Conservation (phyloP, 176 grass and related monocot genomes). For the Eleusine indica region DNA sequence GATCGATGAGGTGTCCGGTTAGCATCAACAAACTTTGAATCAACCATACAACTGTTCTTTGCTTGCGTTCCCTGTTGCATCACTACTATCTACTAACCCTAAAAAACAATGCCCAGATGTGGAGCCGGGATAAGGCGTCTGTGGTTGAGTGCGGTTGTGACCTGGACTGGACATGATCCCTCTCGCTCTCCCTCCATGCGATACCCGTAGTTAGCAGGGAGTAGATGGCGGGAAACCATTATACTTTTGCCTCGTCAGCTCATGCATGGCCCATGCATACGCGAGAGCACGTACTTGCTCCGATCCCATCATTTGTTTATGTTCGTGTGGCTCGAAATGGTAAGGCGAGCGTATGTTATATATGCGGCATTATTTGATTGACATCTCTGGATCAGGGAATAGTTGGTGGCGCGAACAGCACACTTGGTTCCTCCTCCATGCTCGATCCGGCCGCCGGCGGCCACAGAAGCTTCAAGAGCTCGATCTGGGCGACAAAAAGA, state of each 20-base stretch:
- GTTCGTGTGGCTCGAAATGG: constrained; percentile 35
- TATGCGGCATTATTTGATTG: constrained; percentile 44
- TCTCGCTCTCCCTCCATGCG: background rate
- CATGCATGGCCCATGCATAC: constrained; percentile 45
- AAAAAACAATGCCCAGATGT: constrained; percentile 35
- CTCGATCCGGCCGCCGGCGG: background rate
- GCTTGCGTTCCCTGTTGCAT: constrained; percentile 17
- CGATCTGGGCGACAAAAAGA: background rate
- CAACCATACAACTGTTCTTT: constrained; percentile 13
- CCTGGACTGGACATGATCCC: constrained; percentile 23
- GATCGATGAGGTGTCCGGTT: constrained; percentile 43
- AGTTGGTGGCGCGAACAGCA: constrained; percentile 36
- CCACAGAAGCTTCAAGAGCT: constrained; percentile 33
- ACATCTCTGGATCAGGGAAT: constrained; percentile 32
- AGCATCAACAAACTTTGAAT: constrained; percentile 45
- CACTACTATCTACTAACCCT: background rate
- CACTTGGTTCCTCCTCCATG: constrained; percentile 23
- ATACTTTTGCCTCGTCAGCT: constrained; percentile 10
- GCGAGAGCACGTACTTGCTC: constrained; percentile 31
- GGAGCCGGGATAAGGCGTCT: constrained; percentile 11
- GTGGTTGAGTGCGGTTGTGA: constrained; percentile 49
- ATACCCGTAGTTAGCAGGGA: constrained; percentile 29
- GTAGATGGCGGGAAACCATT: constrained; percentile 36
- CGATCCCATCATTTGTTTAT: constrained; percentile 31
- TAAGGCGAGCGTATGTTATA: background rate